phyloP scores from a whole-genome alignment of 2,329 filamentous ascomycete species.

The Geosmithia morbida region DNA sequence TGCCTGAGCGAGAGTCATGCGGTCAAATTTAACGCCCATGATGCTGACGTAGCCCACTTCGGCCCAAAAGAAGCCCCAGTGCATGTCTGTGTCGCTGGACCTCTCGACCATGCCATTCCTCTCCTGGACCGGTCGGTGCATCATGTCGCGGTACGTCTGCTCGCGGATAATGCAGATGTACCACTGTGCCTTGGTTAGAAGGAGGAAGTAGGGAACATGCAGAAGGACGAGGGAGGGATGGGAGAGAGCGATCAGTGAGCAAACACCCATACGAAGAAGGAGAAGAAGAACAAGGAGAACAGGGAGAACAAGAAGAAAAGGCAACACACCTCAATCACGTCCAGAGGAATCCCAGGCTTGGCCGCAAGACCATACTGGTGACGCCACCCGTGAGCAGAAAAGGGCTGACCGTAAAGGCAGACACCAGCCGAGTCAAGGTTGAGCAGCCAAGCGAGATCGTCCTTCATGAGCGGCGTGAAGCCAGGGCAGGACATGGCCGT shows the following conservation, averaged over 20 bases:
- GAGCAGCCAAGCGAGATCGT: slow-evolving; percentile 31
- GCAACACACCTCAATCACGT: slow-evolving; percentile 38
- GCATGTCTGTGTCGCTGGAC: slow-evolving; percentile 19
- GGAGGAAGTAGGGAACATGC: neutral
- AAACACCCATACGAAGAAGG: no score
- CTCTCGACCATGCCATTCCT: slow-evolving; percentile 21
- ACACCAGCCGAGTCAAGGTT: slow-evolving; percentile 19
- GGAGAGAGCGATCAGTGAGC: no score
- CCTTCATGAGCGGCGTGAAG: slow-evolving; percentile 47
- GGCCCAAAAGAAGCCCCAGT: slow-evolving; percentile 39
- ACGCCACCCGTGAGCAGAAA: slow-evolving; percentile 30
- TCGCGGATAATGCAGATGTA: slow-evolving; percentile 41
- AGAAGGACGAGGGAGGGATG: no score
- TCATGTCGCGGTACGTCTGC: slow-evolving; percentile 27
- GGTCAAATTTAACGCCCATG: slow-evolving; percentile 25
- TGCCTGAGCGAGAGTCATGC: slow-evolving; percentile 30
- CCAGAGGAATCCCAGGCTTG: slow-evolving; percentile 30
- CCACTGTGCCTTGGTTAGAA: slow-evolving; percentile 25
- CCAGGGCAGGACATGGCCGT: slow-evolving; percentile 43
- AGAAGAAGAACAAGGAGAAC: no score
- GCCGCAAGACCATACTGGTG: slow-evolving; percentile 36
- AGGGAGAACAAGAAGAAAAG: neutral
- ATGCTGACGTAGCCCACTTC: slow-evolving; percentile 29
- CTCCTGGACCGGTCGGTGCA: slow-evolving; percentile 23
- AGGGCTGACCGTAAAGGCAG: slow-evolving; percentile 29